phyloP scores from a whole-genome alignment of 208 protist genomes.

The Acanthamoeba comandoni region DNA sequence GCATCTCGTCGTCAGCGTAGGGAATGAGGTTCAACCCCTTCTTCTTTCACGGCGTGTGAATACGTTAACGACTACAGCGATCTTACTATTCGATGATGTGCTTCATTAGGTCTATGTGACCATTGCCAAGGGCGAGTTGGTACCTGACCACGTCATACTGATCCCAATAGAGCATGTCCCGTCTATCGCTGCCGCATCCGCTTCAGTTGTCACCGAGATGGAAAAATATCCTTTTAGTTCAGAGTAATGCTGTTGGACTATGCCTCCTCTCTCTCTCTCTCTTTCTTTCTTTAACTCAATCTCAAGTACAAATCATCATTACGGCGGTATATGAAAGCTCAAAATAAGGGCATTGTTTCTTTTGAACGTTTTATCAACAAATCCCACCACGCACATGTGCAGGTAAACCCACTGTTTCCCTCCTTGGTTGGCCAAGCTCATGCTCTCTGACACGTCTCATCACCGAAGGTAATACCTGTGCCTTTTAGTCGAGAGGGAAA shows the following conservation, averaged over 20 bases:
- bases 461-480: conserved; percentile 4
- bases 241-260: background rate
- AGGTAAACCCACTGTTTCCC: background rate
- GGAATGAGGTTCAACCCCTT: conserved; percentile 4
- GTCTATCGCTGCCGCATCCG: conserved; percentile 2
- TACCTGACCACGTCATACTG: conserved; percentile 75
- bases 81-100: background rate
- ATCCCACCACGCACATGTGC: conserved; percentile 58
- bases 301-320: conserved; percentile 35
- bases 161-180: conserved; percentile 80
- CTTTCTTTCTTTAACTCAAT: background rate
- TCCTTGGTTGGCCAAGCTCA: background rate
- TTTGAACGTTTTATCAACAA: conserved; percentile 68
- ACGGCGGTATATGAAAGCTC: conserved; percentile 16
- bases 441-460: background rate
- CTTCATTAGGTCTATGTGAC: conserved; percentile 70
- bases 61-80: no score
- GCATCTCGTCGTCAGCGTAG: conserved; percentile 80
- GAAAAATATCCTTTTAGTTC: conserved; percentile 16
- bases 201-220: conserved; percentile 51
- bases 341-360: conserved; percentile 23
- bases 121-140: conserved; percentile 77
- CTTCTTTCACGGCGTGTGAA: background rate
- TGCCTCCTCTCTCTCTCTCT: no score
- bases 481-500: background rate